These are phyloP conservation scores for Zasmidium cellare DNA, from an alignment of 2,329 filamentous ascomycete genomes.

Conservation along the genomic window DNA sequence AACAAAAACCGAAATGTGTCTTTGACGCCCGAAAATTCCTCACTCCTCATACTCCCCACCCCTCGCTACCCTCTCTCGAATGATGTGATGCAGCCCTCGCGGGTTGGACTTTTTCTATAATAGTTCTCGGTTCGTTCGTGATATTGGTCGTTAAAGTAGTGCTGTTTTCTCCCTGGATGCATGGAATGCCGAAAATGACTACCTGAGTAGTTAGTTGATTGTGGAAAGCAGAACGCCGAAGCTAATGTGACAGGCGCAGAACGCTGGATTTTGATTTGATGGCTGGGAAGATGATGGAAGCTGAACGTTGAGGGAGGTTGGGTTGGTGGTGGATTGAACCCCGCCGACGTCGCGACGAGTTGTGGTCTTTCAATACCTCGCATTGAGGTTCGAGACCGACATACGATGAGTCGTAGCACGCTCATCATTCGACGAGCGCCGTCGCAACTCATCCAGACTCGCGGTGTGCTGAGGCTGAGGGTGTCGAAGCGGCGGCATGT, in stretches of 20 bases:
- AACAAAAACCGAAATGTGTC: too few species aligned
- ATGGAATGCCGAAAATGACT: neutral
- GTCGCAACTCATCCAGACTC: constrained; percentile 26
- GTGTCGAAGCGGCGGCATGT: constrained; percentile 16
- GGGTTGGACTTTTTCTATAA: too few species aligned
- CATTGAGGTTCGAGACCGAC: constrained; percentile 29
- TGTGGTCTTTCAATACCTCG: constrained; percentile 19
- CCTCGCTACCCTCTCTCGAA: too few species aligned
- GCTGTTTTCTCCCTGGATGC: too few species aligned
- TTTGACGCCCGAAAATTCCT: too few species aligned
- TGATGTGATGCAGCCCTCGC: too few species aligned
- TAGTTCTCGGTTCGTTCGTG: too few species aligned
- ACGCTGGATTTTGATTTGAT: neutral
- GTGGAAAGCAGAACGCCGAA: neutral
- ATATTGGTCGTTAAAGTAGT: too few species aligned
- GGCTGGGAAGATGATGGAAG: too few species aligned
- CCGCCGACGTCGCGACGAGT: neutral
- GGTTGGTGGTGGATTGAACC: neutral
- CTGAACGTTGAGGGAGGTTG: constrained; percentile 3
- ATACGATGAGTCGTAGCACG: constrained; percentile 26
- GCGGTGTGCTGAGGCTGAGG: constrained; percentile 28
- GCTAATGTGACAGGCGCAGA: neutral
- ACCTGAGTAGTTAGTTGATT: neutral
- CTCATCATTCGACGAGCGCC: constrained; percentile 27
- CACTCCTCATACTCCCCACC: too few species aligned